phyloP scores from a whole-genome alignment of 148 eudicot genomes.

The Rhododendron henanense region DNA sequence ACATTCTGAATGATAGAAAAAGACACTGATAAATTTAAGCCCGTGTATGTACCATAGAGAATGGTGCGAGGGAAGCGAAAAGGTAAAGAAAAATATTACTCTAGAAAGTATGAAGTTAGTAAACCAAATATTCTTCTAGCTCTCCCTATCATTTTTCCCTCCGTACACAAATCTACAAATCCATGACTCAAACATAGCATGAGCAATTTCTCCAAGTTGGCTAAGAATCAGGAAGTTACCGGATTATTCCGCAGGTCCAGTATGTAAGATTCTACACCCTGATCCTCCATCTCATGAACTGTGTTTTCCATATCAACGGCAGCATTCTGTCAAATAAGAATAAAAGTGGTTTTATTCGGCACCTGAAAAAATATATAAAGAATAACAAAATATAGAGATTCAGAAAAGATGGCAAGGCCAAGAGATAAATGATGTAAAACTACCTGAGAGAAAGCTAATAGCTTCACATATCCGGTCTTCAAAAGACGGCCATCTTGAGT shows the following conservation, averaged over 20 bases:
- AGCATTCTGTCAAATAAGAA: constrained; percentile 51
- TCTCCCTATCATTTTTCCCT: neutral
- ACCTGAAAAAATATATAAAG: neutral
- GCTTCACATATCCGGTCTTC: constrained; percentile 77
- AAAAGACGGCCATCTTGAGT: constrained; percentile 67
- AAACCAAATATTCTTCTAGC: neutral
- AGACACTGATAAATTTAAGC: neutral
- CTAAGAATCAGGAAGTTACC: constrained; percentile 29
- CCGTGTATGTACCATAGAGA: neutral
- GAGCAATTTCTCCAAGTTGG: neutral
- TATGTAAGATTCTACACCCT: constrained; percentile 86
- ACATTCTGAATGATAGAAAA: neutral
- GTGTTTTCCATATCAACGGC: constrained; percentile 87
- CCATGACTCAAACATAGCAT: neutral
- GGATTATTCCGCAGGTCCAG: constrained; percentile 91
- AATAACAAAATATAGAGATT: neutral
- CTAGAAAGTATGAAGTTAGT: neutral
- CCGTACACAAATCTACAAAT: neutral
- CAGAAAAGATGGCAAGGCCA: neutral
- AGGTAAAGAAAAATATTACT: neutral
- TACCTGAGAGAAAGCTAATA: constrained; percentile 91
- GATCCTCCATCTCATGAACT: constrained; percentile 70
- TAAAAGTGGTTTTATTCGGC: neutral
- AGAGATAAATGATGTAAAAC: neutral
- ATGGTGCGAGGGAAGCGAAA: neutral